Evolutionary conservation across 2,329 filamentous ascomycete genomes (phyloP).

Genomic region (Epichloe scottii): DNA sequence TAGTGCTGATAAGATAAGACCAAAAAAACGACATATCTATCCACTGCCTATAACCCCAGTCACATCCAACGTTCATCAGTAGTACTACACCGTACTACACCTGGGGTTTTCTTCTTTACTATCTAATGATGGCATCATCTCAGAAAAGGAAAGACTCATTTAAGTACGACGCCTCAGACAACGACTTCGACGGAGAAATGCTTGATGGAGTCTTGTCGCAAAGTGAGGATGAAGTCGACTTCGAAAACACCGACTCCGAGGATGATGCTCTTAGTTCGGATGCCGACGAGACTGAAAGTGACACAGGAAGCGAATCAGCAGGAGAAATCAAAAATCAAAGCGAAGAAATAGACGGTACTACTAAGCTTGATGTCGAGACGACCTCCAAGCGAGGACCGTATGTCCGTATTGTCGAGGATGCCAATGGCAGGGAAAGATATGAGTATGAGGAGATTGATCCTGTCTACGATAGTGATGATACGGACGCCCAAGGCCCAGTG

Average conservation of each 20-base stretch:
- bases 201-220: conserved; percentile 43
- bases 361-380: background rate
- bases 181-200: conserved; percentile 43
- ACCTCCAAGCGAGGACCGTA: background rate
- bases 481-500: conserved; percentile 61
- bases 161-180: conserved; percentile 31
- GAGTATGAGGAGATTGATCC: conserved; percentile 90
- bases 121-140: conserved; percentile 8
- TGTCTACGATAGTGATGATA: conserved; percentile 91
- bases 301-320: conserved; percentile 20
- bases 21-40: no score
- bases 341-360: background rate
- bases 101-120: background rate
- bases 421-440: conserved; percentile 82
- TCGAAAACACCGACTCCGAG: conserved; percentile 13
- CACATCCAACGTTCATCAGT: background rate
- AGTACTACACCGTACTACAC: background rate
- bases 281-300: background rate
- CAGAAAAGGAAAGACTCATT: conserved; percentile 52
- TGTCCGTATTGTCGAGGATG: conserved; percentile 54
- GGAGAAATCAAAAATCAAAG: conserved; percentile 15
- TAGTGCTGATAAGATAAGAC: conserved; percentile 1
- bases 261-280: background rate
- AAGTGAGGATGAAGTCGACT: conserved; percentile 26
- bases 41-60: no score